Percentiles rank a stretch among this genome's conserved stretches.
These are phyloP conservation scores for Cutaneotrichosporon spelunceum DNA, from an alignment of 1,284 basidiomycete genomes.

Conservation along the genomic window DNA sequence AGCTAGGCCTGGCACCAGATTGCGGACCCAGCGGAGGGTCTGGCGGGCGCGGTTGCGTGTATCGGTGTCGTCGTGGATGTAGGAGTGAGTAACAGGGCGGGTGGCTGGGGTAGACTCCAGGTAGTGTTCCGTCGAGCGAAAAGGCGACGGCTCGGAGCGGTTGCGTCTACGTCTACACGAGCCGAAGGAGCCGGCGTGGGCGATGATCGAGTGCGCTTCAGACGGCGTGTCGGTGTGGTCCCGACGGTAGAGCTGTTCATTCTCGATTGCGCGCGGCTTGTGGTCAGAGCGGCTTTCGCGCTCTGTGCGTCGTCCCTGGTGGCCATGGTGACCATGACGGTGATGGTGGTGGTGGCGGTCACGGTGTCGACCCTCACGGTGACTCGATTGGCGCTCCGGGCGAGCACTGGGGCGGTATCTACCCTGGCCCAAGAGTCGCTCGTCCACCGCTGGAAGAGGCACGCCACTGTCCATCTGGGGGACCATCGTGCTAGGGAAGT, in stretches of 20 bases:
- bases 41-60: background rate
- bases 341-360: background rate
- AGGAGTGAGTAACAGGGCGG: too few species aligned
- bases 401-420: too few species aligned
- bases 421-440: background rate
- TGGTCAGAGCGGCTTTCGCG: too few species aligned
- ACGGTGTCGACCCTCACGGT: background rate
- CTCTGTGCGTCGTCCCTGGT: too few species aligned
- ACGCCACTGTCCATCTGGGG: background rate
- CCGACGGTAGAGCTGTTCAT: background rate
- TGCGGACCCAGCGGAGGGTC: background rate
- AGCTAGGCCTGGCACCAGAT: background rate
- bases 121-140: background rate
- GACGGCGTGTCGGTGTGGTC: background rate
- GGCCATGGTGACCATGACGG: too few species aligned
- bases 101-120: background rate
- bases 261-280: too few species aligned
- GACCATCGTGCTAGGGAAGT: background rate
- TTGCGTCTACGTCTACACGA: background rate
- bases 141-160: background rate
- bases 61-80: background rate
- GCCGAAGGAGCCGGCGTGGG: background rate
- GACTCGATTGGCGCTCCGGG: background rate
- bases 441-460: background rate
- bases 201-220: background rate